Conservation (phyloP, 1,139 yeast genomes). For the Geotrichum candidum region DNA sequence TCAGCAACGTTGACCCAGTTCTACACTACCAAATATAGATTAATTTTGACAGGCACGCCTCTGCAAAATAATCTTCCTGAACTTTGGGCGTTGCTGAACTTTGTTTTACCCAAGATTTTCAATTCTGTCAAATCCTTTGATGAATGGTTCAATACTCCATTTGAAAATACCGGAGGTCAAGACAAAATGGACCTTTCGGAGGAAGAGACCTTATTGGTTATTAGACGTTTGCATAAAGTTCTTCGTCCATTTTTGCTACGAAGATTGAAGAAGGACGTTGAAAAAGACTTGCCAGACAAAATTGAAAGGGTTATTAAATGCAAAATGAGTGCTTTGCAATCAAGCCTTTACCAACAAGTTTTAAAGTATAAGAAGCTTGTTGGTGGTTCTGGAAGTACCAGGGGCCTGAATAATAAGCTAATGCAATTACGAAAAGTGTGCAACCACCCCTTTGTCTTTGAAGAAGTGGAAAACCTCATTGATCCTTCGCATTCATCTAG, state of each 20-base stretch:
- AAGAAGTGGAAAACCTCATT: slow-evolving; percentile 81
- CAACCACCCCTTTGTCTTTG: slow-evolving; percentile 97
- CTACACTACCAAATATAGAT: slow-evolving; percentile 76
- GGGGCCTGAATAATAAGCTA: slow-evolving; percentile 86
- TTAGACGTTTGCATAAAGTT: slow-evolving; percentile 92
- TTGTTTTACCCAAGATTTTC: slow-evolving; percentile 91
- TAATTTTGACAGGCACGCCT: slow-evolving; percentile 96
- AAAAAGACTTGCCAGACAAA: slow-evolving; percentile 91
- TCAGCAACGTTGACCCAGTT: slow-evolving; percentile 76
- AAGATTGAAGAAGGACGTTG: slow-evolving; percentile 94
- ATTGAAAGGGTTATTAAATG: slow-evolving; percentile 93
- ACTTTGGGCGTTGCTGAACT: slow-evolving; percentile 91
- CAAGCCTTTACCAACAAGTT: slow-evolving; percentile 76
- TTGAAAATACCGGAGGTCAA: slow-evolving; percentile 91
- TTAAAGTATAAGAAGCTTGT: slow-evolving; percentile 85
- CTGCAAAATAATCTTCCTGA: slow-evolving; percentile 94
- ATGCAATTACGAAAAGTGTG: slow-evolving; percentile 96
- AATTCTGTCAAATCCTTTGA: slow-evolving; percentile 97
- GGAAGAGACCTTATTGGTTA: slow-evolving; percentile 90
- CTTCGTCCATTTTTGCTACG: slow-evolving; percentile 89
- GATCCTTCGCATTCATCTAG: slow-evolving; percentile 65
- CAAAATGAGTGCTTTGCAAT: slow-evolving; percentile 84
- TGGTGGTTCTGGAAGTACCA: slow-evolving; percentile 64
- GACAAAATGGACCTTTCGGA: slow-evolving; percentile 91
- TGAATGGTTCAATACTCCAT: slow-evolving; percentile 98